Base-by-base conservation (phyloP, 768 basidiomycete genomes). In the Hypsizygus marmoreus region DNA sequence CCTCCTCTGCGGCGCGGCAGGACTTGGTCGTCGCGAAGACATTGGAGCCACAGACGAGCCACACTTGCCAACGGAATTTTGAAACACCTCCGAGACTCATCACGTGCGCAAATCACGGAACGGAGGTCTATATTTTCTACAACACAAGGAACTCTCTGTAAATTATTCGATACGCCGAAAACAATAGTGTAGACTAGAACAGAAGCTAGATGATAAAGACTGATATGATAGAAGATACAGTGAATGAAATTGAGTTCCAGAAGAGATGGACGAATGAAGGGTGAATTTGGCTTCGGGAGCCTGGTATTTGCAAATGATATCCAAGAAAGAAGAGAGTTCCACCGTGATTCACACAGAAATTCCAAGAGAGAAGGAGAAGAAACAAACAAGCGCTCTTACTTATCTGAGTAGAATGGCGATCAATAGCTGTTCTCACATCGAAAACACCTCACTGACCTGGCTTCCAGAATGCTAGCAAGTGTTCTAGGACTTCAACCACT, bases 401-500 rank as follows among this genome's bases (percentile, higher is more conserved):
- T n/a, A n/a, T n/a, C n/a, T n/a, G n/a, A n/a, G n/a, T n/a, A n/a
- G n/a, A n/a, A n/a, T n/a, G n/a, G n/a, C n/a, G n/a, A n/a, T n/a
- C n/a, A n/a, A 26, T 22, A 26, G 25, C 13, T 41, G 12, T 23
- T 23, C 44, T 33, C 48, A 33, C 44, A 37, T 10, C 10, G 23
- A 16, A 30, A 50, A 8, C 10, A 28, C n/a, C n/a, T 13, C 11
- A 55, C 59, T 41, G 42, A 61, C 66, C 61, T 22, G 51, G 49
- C 51, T 66, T 66, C 82, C 82, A 84, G 47, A 72, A 80, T 42
- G 79, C 75, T 48, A 79, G 68, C 30, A 88, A 67, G 49, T 76
- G 74, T 65, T 94, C 91, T 33, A 94, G 67, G 25, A 89, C 88
- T 53, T 94, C 91, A 20, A 94, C 81, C 41, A 94, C 88, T 24